Evolutionary conservation across 2,329 filamentous ascomycete genomes (phyloP), one percentile per base, ranked within the genome.

Genomic region (Trematosphaeria pertusa): DNA sequence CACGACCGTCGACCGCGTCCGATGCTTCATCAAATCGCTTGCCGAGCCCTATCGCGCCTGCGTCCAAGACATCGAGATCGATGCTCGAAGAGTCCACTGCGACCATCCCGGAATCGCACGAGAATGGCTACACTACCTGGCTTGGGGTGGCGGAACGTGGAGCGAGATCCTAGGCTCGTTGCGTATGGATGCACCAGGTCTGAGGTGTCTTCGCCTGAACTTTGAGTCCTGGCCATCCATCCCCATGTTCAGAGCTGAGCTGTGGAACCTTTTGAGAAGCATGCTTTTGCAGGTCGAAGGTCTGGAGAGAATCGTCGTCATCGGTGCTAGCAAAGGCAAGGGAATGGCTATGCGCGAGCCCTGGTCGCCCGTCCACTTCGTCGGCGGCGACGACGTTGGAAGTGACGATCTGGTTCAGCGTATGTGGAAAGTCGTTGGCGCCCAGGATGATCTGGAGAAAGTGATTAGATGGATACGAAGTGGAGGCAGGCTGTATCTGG

Each of bases 111-210:
- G 49, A 1, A 41, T 64, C 12, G 60, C 56, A 18, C 56, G 58
- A 22, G 72, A 71, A 40, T 74, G 71, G 71, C 39, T 69, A 7
- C 64, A 68, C 10, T 72, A 74, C 49, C 59, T 71, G 14, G 50
- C 62, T 1, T 64, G 57, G 56, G 55, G 50, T 7, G 51, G 52
- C 11, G 50, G 57, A 5, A 40, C 47, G 4, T 59, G 59, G 52
- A 53, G 46, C 5, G 52, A 58, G 26, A 43, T 51, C 1, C 33
- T 61, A 6, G 57, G 54, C 8, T 67, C 63, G 2, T 38, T 73
- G 11, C 53, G 54, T 6, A 45, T 39, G 15, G 65, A 69, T 37
- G 61, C 64, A 5, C 61, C 62, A n/a, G 59, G 58, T 9, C 46
- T 73, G n/a, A 63, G 59, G 38, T 67, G 60, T 17, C 49, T 73